phyloP scores from a whole-genome alignment of 2,329 filamentous ascomycete genomes.

The Penicillium sp. region DNA sequence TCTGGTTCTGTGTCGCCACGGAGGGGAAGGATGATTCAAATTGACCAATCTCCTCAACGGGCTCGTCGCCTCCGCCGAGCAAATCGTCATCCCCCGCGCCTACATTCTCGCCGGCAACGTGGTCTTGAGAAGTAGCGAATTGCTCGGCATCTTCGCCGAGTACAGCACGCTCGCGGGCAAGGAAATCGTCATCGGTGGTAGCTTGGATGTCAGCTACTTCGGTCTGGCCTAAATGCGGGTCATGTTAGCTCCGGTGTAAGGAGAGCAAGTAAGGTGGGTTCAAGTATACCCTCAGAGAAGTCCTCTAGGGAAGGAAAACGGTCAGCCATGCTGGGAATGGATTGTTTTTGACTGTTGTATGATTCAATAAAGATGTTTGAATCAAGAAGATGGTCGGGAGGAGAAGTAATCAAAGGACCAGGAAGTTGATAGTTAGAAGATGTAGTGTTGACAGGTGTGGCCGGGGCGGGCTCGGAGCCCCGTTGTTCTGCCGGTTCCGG shows the following conservation, averaged over 20 bases:
- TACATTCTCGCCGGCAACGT: constrained; percentile 53
- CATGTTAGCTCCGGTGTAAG: constrained; percentile 22
- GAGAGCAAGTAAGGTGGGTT: constrained; percentile 20
- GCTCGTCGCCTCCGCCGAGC: constrained; percentile 54
- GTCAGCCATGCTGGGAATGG: constrained; percentile 64
- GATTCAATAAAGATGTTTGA: constrained; percentile 6
- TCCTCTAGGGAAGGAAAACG: constrained; percentile 78
- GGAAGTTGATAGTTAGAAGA: constrained; percentile 8
- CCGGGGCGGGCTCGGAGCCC: constrained; percentile 19
- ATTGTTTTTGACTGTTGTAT: constrained; percentile 2
- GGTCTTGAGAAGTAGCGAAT: constrained; percentile 76
- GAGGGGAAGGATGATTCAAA: constrained; percentile 94
- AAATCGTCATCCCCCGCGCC: constrained; percentile 66
- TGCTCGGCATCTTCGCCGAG: constrained; percentile 91
- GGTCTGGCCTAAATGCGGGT: constrained; percentile 39
- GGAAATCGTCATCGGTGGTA: constrained; percentile 71
- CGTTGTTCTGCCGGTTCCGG: constrained; percentile 12
- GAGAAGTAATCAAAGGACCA: constrained; percentile 4
- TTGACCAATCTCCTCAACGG: constrained; percentile 52
- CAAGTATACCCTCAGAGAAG: constrained; percentile 60
- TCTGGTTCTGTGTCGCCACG: constrained; percentile 66
- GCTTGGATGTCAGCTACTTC: constrained; percentile 33
- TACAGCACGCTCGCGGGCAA: constrained; percentile 83
- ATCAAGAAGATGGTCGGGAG: constrained; percentile 2
- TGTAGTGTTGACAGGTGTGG: constrained; percentile 26